Base-by-base conservation (phyloP, 495 filamentous ascomycete genomes). In the Daldinia decipiens region DNA sequence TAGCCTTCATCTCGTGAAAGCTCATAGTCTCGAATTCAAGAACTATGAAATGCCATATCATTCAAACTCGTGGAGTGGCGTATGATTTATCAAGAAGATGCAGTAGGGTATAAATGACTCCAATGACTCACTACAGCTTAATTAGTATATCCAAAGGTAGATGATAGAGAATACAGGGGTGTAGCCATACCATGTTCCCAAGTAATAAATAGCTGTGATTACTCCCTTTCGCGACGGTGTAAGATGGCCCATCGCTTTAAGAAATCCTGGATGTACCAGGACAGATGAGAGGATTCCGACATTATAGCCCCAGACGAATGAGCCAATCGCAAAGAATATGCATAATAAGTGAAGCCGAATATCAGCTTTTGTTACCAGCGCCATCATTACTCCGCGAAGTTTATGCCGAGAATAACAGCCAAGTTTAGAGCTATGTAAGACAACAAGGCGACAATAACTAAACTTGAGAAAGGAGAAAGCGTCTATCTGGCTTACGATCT, bases 231-330 rank as follows among this genome's bases (percentile, higher is more conserved):
- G 67, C 3, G 79, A 74, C 6, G 84, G 79, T 13, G 77, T 78
- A 3, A 80, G 85, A 29, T 79, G 67, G 38, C 81, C 74, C 17
- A 87, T 78, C 0, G 81, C 70, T 27, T 79, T 76, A 24, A 78
- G 74, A 68, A 86, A 88, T 17, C 85, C 86, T 0, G 82, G 83
- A 63, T 86, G 80, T 0, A 86, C 85, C 40, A 86, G 83, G 3
- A 88, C 80, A 0, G 85, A 85, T 0, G 85, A 85, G 27, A 88
- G 79, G 52, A 88, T 81, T 40, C 86, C 86, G 62, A 88, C 80
- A 73, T 87, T 86, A 72, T 87, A 88, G 1, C 86, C 86, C 86
- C 86, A 88, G n/a, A 84, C 80, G 34, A 86, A 87, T 1, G 85
- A 86, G 3, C 83, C 86, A n/a, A 88, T 69, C 0, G 82, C 85